Conservation (phyloP, 1,284 basidiomycete genomes). For the Fomitopsis betulina region DNA sequence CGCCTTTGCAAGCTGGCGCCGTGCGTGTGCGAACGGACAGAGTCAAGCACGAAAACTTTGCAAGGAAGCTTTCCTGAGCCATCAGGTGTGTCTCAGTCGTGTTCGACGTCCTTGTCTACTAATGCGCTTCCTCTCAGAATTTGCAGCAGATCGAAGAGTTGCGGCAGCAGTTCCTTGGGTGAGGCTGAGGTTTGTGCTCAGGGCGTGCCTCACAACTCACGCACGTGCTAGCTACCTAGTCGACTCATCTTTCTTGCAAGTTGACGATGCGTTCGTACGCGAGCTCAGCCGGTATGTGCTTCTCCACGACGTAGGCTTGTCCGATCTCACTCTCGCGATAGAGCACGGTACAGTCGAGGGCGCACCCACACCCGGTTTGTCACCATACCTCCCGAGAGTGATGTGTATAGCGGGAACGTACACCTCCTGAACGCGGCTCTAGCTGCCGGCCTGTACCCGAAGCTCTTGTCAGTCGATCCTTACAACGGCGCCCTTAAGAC, state of each 20-base stretch:
- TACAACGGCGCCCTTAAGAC: conserved; percentile 64
- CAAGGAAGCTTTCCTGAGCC: conserved; percentile 80
- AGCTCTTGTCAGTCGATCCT: conserved; percentile 74
- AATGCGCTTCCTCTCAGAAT: conserved; percentile 47
- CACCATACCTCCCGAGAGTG: conserved; percentile 65
- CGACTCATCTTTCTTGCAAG: conserved; percentile 83
- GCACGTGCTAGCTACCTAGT: conserved; percentile 60
- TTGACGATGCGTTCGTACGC: conserved; percentile 59
- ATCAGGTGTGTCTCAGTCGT: conserved; percentile 52
- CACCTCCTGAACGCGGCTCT: conserved; percentile 80
- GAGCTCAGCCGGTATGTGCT: conserved; percentile 65
- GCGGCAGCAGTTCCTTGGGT: conserved; percentile 90
- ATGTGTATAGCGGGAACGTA: conserved; percentile 64
- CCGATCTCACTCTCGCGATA: conserved; percentile 23
- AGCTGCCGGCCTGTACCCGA: conserved; percentile 88
- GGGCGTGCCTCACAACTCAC: conserved; percentile 2
- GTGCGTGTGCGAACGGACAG: conserved; percentile 61
- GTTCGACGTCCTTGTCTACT: background rate
- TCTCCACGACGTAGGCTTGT: background rate
- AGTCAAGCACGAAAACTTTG: conserved; percentile 70
- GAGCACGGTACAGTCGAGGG: conserved; percentile 73
- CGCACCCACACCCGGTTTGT: conserved; percentile 77
- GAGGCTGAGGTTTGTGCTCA: conserved; percentile 10
- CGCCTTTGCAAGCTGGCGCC: conserved; percentile 86
- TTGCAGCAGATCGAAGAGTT: conserved; percentile 96